Percentiles rank a stretch among this genome's conserved stretches.
phyloP scores from a whole-genome alignment of 305 asterid genomes.

The Coffea humblotiana region DNA sequence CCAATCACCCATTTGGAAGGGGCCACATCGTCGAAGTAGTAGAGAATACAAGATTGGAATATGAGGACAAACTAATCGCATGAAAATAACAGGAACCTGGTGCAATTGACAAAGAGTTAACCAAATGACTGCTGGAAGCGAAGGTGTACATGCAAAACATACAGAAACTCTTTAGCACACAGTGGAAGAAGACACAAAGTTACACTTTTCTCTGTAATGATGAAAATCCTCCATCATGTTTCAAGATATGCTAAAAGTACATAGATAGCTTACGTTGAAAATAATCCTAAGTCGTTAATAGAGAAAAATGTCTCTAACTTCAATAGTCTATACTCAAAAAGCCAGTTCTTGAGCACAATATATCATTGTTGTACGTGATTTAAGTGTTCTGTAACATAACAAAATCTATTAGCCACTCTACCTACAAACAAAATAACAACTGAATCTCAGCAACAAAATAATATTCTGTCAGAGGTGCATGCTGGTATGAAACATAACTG shows the following conservation, averaged over 20 bases:
- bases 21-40: constrained; percentile 88
- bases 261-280: neutral
- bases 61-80: constrained; percentile 89
- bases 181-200: neutral
- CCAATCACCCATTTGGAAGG: constrained; percentile 99
- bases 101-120: constrained; percentile 30
- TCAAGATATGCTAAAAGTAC: neutral
- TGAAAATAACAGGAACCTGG: constrained; percentile 89
- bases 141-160: neutral
- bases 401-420: neutral
- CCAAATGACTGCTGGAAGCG: neutral
- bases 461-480: neutral
- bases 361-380: neutral
- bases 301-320: neutral
- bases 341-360: neutral
- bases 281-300: neutral
- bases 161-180: neutral
- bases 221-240: neutral
- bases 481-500: neutral
- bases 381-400: neutral
- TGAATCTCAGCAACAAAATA: neutral
- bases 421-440: neutral
- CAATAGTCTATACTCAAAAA: neutral
- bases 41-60: constrained; percentile 84
- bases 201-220: neutral